Base-by-base conservation (phyloP, 208 protist species). In the Wallacemonas sp. region DNA sequence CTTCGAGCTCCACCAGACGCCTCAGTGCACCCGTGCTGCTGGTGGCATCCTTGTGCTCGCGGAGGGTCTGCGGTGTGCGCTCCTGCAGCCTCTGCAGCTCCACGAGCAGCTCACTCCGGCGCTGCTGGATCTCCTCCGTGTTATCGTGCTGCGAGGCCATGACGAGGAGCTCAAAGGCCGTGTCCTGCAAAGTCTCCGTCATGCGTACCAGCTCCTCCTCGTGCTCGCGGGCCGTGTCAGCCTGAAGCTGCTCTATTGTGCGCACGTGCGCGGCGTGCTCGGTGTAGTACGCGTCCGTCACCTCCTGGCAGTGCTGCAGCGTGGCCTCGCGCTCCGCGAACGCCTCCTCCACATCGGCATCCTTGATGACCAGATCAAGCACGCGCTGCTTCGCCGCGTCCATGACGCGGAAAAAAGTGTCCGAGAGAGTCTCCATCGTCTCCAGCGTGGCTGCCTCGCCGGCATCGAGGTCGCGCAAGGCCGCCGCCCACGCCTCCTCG, bases 1-100 rank as follows among this genome's bases (percentile, higher is more conserved):
- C 57, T 66, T 92, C 86, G 2, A 92, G 59, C 12, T 69, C 71
- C 16, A 82, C 81, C 12, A 75, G 46, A 2, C 83, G 82, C 38
- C 68, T 69, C 41, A 92, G 59, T 3, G 61, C 50, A 31, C 63
- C 66, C 1, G 61, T 54, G 36, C 71, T 57, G 25, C 74, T 36
- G 11, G 50, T 36, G 20, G 76, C 73, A 12, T 71, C 62, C n/a
- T 61, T 64, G 2, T 67, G 77, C 41, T 71, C 54, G 20, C 61
- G 67, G 36, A 76, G 65, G 11, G 75, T 50, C 28, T 45, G 46
- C 3, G 57, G 33, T n/a, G 76, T 75, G 7, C 70, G 42, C 41
- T 45, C 22, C 45, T 81, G 71, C 38, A 79, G 57, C 45, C 76
- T 80, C 49, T 76, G 16, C 18, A 86, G 54, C 31, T 86, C 80